Conservation (phyloP, 2,329 filamentous ascomycete genomes). For the Colletotrichum sp. region DNA sequence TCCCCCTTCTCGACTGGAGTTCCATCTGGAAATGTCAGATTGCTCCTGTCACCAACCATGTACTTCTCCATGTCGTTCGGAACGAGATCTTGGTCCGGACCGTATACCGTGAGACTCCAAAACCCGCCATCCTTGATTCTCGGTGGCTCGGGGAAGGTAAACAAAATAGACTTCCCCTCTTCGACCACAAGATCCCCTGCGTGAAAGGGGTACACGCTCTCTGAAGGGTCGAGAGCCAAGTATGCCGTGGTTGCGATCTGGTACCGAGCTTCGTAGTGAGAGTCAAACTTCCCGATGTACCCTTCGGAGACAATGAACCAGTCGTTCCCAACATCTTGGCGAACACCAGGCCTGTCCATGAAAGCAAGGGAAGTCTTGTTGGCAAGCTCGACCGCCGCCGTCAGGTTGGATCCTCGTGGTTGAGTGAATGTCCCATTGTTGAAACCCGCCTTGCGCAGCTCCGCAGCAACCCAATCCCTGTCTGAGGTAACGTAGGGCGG, state of each 20-base stretch:
- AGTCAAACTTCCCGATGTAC: neutral
- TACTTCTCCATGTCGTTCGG: neutral
- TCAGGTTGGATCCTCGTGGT: neutral
- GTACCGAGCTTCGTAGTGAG: neutral
- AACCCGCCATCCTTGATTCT: neutral
- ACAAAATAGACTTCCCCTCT: neutral
- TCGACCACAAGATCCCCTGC: neutral
- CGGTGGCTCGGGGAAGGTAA: neutral
- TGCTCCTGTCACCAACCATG: neutral
- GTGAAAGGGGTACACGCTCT: neutral
- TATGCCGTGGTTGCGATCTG: neutral
- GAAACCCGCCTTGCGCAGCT: neutral
- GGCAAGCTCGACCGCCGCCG: neutral
- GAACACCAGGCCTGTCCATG: neutral
- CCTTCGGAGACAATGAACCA: neutral
- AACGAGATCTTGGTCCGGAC: neutral
- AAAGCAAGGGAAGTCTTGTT: neutral
- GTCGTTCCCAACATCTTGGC: neutral
- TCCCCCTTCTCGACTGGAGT: neutral
- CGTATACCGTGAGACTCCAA: neutral
- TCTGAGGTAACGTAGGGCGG: neutral
- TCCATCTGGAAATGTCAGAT: neutral
- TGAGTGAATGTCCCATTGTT: neutral
- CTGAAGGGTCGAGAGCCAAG: neutral
- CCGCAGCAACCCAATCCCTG: neutral